phyloP scores from a whole-genome alignment of 1,139 yeast genomes.

The Protomyces inouyei region DNA sequence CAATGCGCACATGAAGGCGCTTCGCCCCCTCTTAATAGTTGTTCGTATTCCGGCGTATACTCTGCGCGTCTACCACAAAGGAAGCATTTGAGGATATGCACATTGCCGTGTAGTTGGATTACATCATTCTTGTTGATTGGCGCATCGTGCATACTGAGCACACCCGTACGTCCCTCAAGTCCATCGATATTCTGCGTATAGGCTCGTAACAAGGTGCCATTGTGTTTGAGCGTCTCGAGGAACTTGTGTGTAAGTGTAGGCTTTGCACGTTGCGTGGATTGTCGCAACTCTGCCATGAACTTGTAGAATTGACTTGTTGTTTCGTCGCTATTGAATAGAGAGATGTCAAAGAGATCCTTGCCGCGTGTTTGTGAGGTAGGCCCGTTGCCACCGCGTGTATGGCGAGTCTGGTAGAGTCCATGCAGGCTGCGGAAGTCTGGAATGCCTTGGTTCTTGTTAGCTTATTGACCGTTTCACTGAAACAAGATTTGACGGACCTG shows the following conservation, averaged over 20 bases:
- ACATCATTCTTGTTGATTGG: slow-evolving; percentile 25
- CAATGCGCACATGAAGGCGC: slow-evolving; percentile 66
- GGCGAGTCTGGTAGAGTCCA: slow-evolving; percentile 61
- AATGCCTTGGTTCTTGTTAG: not conserved
- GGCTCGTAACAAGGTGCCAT: slow-evolving; percentile 69
- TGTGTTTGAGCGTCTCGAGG: slow-evolving; percentile 58
- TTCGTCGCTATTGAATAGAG: slow-evolving; percentile 63
- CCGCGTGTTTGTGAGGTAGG: slow-evolving; percentile 56
- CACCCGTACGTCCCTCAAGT: slow-evolving; percentile 48
- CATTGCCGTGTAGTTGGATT: slow-evolving; percentile 66
- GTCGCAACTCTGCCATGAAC: slow-evolving; percentile 69
- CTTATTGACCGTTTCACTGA: not conserved
- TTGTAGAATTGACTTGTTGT: slow-evolving; percentile 69
- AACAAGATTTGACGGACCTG: slow-evolving; percentile 48
- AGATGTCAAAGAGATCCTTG: slow-evolving; percentile 82
- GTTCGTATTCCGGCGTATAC: slow-evolving; percentile 57
- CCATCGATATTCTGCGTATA: slow-evolving; percentile 77
- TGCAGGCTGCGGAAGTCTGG: slow-evolving; percentile 74
- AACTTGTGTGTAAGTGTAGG: slow-evolving; percentile 85
- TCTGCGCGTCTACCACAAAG: slow-evolving; percentile 55
- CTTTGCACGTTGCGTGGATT: slow-evolving; percentile 56
- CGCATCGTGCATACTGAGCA: slow-evolving; percentile 35
- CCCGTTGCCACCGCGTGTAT: slow-evolving; percentile 49
- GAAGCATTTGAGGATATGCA: slow-evolving; percentile 69
- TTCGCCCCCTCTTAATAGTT: slow-evolving; percentile 48